Percentiles rank a stretch among this genome's conserved stretches.
Conservation (phyloP, 495 filamentous ascomycete genomes). For the Trichodelitschia bisporula region DNA sequence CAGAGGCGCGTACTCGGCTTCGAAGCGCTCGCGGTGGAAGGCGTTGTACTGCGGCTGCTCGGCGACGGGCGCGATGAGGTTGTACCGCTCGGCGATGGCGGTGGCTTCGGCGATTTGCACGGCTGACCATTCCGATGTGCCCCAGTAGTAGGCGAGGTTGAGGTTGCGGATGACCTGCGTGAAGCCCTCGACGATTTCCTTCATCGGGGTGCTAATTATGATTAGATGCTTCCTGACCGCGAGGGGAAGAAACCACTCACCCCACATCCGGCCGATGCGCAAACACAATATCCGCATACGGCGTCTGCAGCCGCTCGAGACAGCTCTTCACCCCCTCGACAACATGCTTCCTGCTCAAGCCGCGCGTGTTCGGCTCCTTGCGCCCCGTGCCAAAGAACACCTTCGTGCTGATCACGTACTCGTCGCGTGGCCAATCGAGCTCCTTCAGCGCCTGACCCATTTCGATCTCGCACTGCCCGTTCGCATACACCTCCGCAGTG, state of each 20-base stretch:
- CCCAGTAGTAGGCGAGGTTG: constrained; percentile 26
- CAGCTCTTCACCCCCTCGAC: constrained; percentile 24
- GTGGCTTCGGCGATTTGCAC: constrained; percentile 29
- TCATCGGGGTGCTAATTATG: constrained; percentile 18
- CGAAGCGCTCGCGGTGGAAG: constrained; percentile 28
- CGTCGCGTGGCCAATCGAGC: constrained; percentile 21
- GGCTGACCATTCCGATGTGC: constrained; percentile 30
- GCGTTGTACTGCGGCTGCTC: constrained; percentile 35
- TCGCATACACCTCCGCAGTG: constrained; percentile 26
- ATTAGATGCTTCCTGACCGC: constrained; percentile 1
- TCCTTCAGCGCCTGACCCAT: constrained; percentile 34
- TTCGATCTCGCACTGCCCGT: constrained; percentile 28
- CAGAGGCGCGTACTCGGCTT: constrained; percentile 19
- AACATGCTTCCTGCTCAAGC: constrained; percentile 21
- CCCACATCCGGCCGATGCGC: constrained; percentile 21
- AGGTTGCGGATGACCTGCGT: constrained; percentile 21
- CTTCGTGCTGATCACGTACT: constrained; percentile 16
- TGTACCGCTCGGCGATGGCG: constrained; percentile 28
- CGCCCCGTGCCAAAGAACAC: constrained; percentile 21
- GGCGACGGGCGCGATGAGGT: constrained; percentile 29
- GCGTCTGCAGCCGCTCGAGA: constrained; percentile 18
- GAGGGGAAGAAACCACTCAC: constrained; percentile 5
- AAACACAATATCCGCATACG: constrained; percentile 24
- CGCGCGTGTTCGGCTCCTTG: constrained; percentile 25
- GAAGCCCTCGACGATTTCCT: constrained; percentile 25